These are phyloP conservation scores for Globisporangium sylvaticum DNA, from an alignment of 352 stramenopile genomes.

Conservation along the genomic window DNA sequence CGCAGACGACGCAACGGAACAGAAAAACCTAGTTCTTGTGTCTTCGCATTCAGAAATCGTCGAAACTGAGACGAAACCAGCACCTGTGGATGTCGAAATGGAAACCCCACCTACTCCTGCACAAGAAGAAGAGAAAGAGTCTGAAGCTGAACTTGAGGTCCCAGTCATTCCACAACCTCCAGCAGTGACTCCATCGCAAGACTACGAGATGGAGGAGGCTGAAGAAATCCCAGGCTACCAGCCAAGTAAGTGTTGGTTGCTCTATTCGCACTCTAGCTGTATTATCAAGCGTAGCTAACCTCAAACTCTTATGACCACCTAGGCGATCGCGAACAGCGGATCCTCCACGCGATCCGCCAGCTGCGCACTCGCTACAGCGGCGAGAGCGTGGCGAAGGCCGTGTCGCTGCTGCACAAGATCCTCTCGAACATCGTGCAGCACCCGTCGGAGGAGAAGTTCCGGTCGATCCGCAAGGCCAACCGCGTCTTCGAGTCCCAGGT, in stretches of 20 bases:
- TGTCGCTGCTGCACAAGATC: conserved; percentile 57
- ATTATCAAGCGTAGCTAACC: neutral
- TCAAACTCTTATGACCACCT: neutral
- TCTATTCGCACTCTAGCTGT: neutral
- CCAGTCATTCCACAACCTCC: neutral
- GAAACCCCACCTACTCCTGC: neutral
- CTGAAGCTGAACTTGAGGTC: neutral
- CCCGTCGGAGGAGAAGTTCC: conserved; percentile 51
- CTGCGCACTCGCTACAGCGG: conserved; percentile 31
- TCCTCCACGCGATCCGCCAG: conserved; percentile 36
- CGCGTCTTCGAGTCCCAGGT: conserved; percentile 50
- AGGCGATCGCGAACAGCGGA: conserved; percentile 59
- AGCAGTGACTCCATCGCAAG: neutral
- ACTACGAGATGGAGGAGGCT: conserved; percentile 3
- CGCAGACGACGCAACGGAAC: neutral
- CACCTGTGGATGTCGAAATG: conserved; percentile 21
- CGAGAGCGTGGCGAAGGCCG: conserved; percentile 32
- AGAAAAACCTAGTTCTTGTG: neutral
- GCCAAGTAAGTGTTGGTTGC: conserved; percentile 10
- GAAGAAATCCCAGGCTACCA: conserved; percentile 7
- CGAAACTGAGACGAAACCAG: neutral
- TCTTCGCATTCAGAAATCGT: neutral
- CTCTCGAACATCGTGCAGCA: conserved; percentile 73
- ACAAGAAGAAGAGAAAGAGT: neutral
- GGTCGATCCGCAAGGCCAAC: conserved; percentile 65